Evolutionary conservation across 75 land plant genomes (phyloP).

Genomic region (Cunninghamia lanceolata): DNA sequence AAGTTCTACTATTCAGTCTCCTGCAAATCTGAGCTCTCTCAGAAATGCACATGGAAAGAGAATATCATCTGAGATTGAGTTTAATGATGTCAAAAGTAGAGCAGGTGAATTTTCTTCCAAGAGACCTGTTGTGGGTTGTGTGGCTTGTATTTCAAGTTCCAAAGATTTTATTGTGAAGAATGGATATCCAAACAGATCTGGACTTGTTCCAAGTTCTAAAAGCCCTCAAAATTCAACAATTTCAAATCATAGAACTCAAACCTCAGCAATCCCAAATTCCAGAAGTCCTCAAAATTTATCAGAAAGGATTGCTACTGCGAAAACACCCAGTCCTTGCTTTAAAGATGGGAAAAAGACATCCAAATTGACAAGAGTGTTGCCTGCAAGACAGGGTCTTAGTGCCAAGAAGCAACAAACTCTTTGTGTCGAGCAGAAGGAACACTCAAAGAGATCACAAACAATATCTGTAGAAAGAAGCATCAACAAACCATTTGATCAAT

Average conservation of each 20-base stretch:
- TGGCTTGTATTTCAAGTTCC: not conserved
- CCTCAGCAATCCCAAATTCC: not conserved
- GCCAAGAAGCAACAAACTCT: not conserved
- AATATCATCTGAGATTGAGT: not conserved
- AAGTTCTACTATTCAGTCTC: conserved; percentile 2
- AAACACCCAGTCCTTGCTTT: conserved; percentile 4
- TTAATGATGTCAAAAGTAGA: not conserved
- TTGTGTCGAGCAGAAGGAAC: not conserved
- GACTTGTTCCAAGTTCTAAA: not conserved
- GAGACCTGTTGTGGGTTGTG: not conserved
- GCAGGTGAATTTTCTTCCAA: not conserved
- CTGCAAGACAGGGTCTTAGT: not conserved
- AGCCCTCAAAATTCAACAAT: not conserved
- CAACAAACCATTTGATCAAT: not conserved
- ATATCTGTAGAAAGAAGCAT: not conserved
- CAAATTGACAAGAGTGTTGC: not conserved
- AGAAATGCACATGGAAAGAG: conserved; percentile 5
- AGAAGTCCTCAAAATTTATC: not conserved
- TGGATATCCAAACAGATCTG: not conserved
- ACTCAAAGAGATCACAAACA: not conserved
- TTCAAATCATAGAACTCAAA: not conserved
- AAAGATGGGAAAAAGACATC: not conserved
- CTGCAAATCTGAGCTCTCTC: not conserved
- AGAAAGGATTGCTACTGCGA: not conserved
- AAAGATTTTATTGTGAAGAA: not conserved